Conservation (phyloP, 768 basidiomycete species). For the Neoboletus subvelutipes region DNA sequence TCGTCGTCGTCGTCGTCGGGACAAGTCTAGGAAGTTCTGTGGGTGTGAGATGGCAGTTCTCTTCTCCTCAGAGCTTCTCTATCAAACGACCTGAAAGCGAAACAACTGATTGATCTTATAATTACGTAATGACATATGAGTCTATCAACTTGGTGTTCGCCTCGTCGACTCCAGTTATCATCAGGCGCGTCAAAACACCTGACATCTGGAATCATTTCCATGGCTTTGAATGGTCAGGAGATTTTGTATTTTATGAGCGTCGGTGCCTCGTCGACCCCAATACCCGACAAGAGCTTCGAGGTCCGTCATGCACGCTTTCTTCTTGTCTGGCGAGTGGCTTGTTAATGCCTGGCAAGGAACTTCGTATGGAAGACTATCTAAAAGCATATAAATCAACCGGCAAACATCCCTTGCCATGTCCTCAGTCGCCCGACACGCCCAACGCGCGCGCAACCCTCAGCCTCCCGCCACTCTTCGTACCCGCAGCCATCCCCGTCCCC, state of each 20-base stretch:
- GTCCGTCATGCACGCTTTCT: conserved; percentile 4
- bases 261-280: conserved; percentile 15
- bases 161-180: neutral
- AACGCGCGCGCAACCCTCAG: conserved; percentile 43
- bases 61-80: neutral
- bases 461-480: conserved; percentile 53
- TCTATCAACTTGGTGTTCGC: neutral
- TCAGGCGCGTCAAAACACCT: neutral
- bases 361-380: conserved; percentile 54
- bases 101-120: no score
- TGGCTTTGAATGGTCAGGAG: conserved; percentile 17
- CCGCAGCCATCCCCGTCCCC: conserved; percentile 30
- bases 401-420: conserved; percentile 47
- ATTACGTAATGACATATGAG: neutral
- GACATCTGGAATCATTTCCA: neutral
- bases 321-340: neutral
- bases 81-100: neutral
- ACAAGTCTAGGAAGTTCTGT: neutral
- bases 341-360: conserved; percentile 42
- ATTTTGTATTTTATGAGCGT: conserved; percentile 31
- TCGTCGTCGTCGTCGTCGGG: neutral
- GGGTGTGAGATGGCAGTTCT: neutral
- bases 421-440: conserved; percentile 45
- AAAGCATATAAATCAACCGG: conserved; percentile 47
- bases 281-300: conserved; percentile 30